Percentiles rank a stretch among this genome's conserved stretches.
These are phyloP conservation scores for Stephania cephalantha DNA, from an alignment of 164 flowering plant genomes.

Conservation along the genomic window DNA sequence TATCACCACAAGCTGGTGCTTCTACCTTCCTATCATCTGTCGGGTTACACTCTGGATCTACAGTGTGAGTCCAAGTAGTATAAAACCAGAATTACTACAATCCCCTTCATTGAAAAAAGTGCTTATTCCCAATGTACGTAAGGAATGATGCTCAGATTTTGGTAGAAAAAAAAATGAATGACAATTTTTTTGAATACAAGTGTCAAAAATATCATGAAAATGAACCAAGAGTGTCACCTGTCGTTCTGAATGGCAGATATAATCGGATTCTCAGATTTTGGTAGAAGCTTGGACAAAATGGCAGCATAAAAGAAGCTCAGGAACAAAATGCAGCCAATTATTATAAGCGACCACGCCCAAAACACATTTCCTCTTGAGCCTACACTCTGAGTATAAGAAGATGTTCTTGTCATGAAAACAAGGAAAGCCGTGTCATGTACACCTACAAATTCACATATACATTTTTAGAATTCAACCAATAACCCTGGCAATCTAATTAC, in stretches of 20 bases:
- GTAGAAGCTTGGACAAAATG: slow-evolving; percentile 59
- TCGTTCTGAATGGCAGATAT: slow-evolving; percentile 59
- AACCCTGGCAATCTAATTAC: no score
- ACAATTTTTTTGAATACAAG: neutral
- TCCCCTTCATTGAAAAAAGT: no score
- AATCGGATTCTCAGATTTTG: slow-evolving; percentile 35
- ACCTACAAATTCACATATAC: neutral
- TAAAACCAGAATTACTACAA: no score
- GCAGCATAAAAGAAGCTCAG: slow-evolving; percentile 44
- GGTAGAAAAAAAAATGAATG: no score
- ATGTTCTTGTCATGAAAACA: neutral
- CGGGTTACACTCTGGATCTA: no score
- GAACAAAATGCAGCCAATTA: slow-evolving; percentile 34
- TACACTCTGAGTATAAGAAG: slow-evolving; percentile 3
- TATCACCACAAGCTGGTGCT: no score
- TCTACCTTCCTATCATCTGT: no score
- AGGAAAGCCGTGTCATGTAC: neutral
- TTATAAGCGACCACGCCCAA: slow-evolving; percentile 40
- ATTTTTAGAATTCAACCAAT: neutral
- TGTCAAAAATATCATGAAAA: neutral
- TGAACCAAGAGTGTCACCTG: slow-evolving; percentile 29
- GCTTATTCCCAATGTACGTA: no score
- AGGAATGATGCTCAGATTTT: no score
- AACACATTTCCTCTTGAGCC: slow-evolving; percentile 12
- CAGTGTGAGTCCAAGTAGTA: no score